Percentiles rank a stretch among this genome's conserved stretches.
These are phyloP conservation scores for Acaromyces ingoldii DNA, from an alignment of 1,284 basidiomycete genomes.

Conservation along the genomic window DNA sequence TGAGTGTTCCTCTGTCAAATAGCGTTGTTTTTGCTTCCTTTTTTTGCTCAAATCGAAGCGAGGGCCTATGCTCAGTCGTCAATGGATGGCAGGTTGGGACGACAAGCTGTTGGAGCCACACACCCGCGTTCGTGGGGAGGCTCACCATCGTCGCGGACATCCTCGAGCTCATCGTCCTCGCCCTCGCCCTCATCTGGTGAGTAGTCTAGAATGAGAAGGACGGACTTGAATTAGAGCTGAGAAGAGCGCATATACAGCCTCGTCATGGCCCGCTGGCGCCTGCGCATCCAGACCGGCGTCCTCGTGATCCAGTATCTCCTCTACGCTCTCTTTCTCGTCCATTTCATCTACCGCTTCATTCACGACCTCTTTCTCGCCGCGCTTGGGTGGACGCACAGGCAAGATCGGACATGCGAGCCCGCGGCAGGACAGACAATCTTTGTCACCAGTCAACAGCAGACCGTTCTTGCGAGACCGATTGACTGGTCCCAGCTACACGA, in stretches of 20 bases:
- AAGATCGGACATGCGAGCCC: no score
- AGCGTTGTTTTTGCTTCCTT: neutral
- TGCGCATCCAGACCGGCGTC: slow-evolving; percentile 1
- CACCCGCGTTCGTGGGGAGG: neutral
- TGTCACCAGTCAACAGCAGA: no score
- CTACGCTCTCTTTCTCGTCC: slow-evolving; percentile 11
- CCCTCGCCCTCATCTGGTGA: neutral
- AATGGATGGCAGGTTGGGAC: neutral
- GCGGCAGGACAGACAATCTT: no score
- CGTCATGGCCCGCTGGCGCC: neutral
- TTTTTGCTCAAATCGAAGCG: neutral
- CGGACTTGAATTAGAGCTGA: no score
- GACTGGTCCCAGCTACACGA: neutral
- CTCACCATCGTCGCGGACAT: slow-evolving; percentile 3
- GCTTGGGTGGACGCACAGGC: no score
- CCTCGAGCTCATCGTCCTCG: neutral
- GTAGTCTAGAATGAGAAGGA: no score
- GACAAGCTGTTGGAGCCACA: neutral
- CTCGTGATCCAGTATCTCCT: slow-evolving; percentile 2
- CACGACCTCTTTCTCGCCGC: neutral
- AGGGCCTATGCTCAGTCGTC: neutral
- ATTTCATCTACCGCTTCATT: slow-evolving; percentile 10
- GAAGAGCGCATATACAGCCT: neutral
- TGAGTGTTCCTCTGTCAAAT: neutral
- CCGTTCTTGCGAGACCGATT: no score